Evolutionary conservation across 306 rosid species (phyloP).

Genomic region (Astragalus glycyphyllos): DNA sequence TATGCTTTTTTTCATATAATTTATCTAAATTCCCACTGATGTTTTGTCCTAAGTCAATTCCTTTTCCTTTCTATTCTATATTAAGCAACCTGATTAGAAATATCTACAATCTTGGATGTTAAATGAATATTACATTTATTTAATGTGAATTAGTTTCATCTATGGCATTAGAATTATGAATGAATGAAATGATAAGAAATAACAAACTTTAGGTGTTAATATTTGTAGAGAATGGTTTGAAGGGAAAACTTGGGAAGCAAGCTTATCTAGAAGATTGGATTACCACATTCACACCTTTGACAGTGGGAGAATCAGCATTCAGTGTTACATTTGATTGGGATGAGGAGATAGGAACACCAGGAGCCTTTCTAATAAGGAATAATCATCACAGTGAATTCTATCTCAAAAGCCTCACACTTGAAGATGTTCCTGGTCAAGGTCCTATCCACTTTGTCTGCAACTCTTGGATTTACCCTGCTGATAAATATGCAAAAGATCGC

Average conservation of each 20-base stretch:
- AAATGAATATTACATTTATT: no score
- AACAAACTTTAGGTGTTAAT: not conserved
- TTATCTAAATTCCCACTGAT: no score
- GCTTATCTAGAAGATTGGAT: constrained; percentile 71
- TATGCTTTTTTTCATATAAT: no score
- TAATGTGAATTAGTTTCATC: not conserved
- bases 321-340: constrained; percentile 69
- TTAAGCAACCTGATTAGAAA: no score
- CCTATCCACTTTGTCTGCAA: constrained; percentile 72
- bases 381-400: constrained; percentile 74
- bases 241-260: constrained; percentile 64
- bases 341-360: constrained; percentile 63
- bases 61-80: no score
- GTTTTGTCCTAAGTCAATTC: no score
- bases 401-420: constrained; percentile 66
- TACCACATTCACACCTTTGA: constrained; percentile 46
- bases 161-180: no score
- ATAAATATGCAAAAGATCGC: constrained; percentile 63
- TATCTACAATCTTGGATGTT: no score
- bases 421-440: constrained; percentile 71
- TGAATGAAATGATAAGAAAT: not conserved
- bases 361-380: constrained; percentile 73
- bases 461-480: constrained; percentile 82
- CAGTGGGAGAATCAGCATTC: constrained; percentile 61
- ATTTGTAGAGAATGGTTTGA: constrained; percentile 53